Base-by-base conservation (phyloP, 2,329 filamentous ascomycete species). In the Coccinonectria pachysandricola region DNA sequence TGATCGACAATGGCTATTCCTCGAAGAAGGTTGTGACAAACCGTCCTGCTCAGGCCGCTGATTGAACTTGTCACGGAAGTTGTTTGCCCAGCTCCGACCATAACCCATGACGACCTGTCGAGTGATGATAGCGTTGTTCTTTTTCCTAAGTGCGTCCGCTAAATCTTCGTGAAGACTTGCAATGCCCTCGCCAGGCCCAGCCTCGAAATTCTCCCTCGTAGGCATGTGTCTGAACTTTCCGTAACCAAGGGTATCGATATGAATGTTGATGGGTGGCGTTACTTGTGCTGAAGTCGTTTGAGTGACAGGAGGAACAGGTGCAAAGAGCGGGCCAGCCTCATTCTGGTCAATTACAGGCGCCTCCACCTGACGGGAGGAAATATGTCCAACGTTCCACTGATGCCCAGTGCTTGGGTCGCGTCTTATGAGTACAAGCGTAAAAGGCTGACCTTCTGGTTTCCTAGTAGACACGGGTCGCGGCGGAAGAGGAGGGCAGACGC, bases 341-440 rank as follows among this genome's bases (percentile, higher is more conserved):
- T 34, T 40, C 6, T 33, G 37, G 8, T 35, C 39, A 5, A 43
- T 46, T 2, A 44, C 40, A 7, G 44, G 40, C 11, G 27, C 29
- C 22, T 68, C 62, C 9, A 61, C 49, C 35, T 71, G 65, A 32
- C 63, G 63, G 0, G 68, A 72, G 2, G 64, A 66, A 24, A 85
- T 65, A 28, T 65, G 74, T 12, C 75, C 81, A 8, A 86, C 67
- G 45, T 86, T 86, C 79, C 79, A 85, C 50, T 86, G 81, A 28
- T 64, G 64, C 6, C 74, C 73, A 7, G 75, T 71, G 12, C 67
- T 62, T 1, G 78, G 78, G 47, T 86, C 77, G 37, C 80, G 71
- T n/a, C 81, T 75, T 42, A 86, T 84, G 9, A 87, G 52, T 0
- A 73, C 77, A 9, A 75, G 54, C 3, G 61, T 65, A 36, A 72